Base-by-base conservation (phyloP, 495 filamentous ascomycete genomes). In the Podospora sp. region DNA sequence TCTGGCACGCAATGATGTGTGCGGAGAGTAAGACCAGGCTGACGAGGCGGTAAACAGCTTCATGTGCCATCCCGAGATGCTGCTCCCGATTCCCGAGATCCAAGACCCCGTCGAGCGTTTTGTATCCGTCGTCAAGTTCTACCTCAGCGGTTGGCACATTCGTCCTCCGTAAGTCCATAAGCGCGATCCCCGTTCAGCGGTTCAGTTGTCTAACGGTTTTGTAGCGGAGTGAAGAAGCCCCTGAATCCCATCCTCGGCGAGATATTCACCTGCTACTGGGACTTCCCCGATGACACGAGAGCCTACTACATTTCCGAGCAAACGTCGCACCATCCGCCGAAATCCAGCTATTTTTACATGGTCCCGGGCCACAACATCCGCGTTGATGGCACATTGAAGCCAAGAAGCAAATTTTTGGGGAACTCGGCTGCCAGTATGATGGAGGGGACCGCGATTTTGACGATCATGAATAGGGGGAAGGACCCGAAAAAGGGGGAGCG, bases 321-420 rank as follows among this genome's bases (percentile, higher is more conserved):
- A 78, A 77, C 75, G 14, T 99, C 93, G 20, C 95, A 99, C 77
- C 95, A 99, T 73, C 95, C 95, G 22, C 95, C 95, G 1, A 99
- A 99, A 76, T 97, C 94, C 66, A 96, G 92, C 78, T 99, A 99
- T 78, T 99, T 98, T 77, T 99, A 95, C 80, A 97, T 97, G 91
- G 93, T 92, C 2, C 95, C 95, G 5, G 92, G 94, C 62, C 94
- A 98, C 72, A 82, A 94, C 63, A 97, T 99, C 68, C 87, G 95
- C 27, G 96, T 99, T 72, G 95, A 99, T 73, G 95, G 95, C 20
- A 95, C 92, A 12, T 82, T 99, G 68, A 97, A 98, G 74, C 95
- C 95, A n/a, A 88, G 93, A 72, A 97, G 94, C 79, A 95, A 89
- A 72, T 99, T 99, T 76, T 78, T 99, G 33, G 95, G 95, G 25